Evolutionary conservation across 2,329 filamentous ascomycete genomes (phyloP), one percentile per base, ranked within the genome.

Genomic region (Fusarium graminum): DNA sequence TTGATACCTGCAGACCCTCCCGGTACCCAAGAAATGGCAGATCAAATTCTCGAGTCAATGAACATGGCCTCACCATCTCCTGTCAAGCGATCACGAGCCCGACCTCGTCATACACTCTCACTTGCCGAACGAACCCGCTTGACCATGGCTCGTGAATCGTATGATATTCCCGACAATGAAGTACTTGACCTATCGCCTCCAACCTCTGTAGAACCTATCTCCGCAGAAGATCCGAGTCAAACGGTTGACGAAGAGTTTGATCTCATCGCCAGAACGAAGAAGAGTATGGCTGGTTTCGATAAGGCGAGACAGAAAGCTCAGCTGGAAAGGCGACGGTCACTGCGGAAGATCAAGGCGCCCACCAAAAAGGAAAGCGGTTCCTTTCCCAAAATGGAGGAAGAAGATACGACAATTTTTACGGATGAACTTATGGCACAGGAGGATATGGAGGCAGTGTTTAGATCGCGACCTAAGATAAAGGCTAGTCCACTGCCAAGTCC

Each of bases 361-460:
- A 67, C 73, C 10, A 76, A 75, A 42, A 78, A 78, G 41, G 82
- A 83, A 54, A 80, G 79, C 0, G 80, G 76, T 34, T 80, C 81
- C 44, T 86, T 87, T 55, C 76, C 80, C 0, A 80, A 76, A 26
- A 75, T 86, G 7, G 80, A 87, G 68, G 83, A 81, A 49, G 68
- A 65, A 54, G 78, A 70, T 17, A 61, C 77, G n/a, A 72, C 77
- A 25, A 83, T 88, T 2, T 83, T 91, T 10, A 83, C 85, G 1
- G 90, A 94, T 72, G 86, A 90, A 65, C 79, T 97, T 39, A 88
- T 97, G 56, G 84, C 59, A 16, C 85, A 89, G 53, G 89, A 92
- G 67, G 92, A 96, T 61, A 91, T 93, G 76, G 90, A 91, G 59
- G 90, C 90, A 26, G 90, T 97, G 2, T 97, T 97, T 76, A 92